These are phyloP conservation scores for Pseudozyma tsukubaensis DNA, from an alignment of 1,284 basidiomycete genomes.

Conservation along the genomic window DNA sequence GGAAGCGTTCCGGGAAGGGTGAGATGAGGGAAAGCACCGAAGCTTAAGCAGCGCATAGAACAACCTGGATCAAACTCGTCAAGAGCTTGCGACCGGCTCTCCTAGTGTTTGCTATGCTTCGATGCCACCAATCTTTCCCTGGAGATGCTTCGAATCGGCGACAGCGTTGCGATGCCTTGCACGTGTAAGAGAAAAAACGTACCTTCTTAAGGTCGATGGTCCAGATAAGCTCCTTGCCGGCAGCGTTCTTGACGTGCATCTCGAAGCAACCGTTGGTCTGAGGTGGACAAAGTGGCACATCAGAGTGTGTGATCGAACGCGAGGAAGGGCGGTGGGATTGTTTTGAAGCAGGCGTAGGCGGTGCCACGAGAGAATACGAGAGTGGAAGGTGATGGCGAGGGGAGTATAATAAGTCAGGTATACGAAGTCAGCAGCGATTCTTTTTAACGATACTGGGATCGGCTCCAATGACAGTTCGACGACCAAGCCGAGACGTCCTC, in stretches of 20 bases:
- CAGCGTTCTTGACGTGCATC: slow-evolving; percentile 82
- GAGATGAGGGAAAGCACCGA: no score
- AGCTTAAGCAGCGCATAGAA: no score
- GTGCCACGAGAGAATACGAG: no score
- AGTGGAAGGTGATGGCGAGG: background rate
- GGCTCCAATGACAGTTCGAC: background rate
- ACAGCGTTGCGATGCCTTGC: background rate
- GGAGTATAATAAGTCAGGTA: no score
- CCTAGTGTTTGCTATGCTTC: no score
- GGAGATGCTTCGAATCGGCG: no score
- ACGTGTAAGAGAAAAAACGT: slow-evolving; percentile 23
- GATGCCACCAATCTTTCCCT: background rate
- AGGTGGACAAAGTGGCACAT: background rate
- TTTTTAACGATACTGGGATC: no score
- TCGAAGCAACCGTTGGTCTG: slow-evolving; percentile 95
- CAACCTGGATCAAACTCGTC: no score
- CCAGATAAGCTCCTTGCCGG: slow-evolving; percentile 76
- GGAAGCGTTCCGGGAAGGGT: no score
- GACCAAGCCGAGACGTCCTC: no score
- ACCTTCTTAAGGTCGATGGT: slow-evolving; percentile 95
- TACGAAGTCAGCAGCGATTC: no score
- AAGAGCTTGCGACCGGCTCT: no score
- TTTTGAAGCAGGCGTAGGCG: background rate
- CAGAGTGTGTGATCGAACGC: background rate
- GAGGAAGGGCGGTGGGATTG: background rate